Evolutionary conservation across 257 asterid species (phyloP).

Genomic region (Verbena officinalis): DNA sequence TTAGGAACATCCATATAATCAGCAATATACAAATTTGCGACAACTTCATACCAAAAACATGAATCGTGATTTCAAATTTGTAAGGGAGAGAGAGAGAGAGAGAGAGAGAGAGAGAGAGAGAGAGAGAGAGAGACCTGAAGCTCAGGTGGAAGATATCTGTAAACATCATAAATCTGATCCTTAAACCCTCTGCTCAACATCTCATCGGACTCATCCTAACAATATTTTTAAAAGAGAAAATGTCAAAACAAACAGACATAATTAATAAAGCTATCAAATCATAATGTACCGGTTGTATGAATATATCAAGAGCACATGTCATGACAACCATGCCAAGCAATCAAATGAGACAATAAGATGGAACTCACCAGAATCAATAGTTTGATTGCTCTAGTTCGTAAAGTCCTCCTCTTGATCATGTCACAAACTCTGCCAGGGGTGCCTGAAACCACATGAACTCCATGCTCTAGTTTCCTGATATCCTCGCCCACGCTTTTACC

Average conservation of each 20-base stretch:
- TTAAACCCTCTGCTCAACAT: slow-evolving; percentile 98
- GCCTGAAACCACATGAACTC: slow-evolving; percentile 97
- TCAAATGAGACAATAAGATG: slow-evolving; percentile 7
- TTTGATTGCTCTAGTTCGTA: slow-evolving; percentile 85
- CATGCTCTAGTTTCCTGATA: slow-evolving; percentile 90
- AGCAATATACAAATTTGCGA: slow-evolving; percentile 16
- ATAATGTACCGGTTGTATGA: neutral
- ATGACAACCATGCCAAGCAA: slow-evolving; percentile 9
- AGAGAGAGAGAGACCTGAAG: slow-evolving; percentile 63
- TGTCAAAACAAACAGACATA: neutral
- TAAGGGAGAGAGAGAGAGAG: neutral
- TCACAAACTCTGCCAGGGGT: slow-evolving; percentile 99
- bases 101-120: slow-evolving; percentile 1
- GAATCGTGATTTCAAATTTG: neutral
- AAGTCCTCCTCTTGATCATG: slow-evolving; percentile 96
- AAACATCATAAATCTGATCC: slow-evolving; percentile 98
- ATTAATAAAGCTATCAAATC: neutral
- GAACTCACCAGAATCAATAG: slow-evolving; percentile 72
- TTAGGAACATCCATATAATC: slow-evolving; percentile 19
- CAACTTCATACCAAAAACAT: no score
- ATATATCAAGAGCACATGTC: slow-evolving; percentile 14
- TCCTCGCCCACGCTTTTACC: slow-evolving; percentile 98
- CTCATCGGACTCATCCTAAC: slow-evolving; percentile 97
- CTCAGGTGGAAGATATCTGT: slow-evolving; percentile 98
- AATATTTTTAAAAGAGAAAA: slow-evolving; percentile 21